A percentile compares a stretch with the other conserved stretches of the same genome.
These are phyloP conservation scores for Friedmanniomyces simplex DNA, from an alignment of 495 filamentous ascomycete species.

Conservation along the genomic window DNA sequence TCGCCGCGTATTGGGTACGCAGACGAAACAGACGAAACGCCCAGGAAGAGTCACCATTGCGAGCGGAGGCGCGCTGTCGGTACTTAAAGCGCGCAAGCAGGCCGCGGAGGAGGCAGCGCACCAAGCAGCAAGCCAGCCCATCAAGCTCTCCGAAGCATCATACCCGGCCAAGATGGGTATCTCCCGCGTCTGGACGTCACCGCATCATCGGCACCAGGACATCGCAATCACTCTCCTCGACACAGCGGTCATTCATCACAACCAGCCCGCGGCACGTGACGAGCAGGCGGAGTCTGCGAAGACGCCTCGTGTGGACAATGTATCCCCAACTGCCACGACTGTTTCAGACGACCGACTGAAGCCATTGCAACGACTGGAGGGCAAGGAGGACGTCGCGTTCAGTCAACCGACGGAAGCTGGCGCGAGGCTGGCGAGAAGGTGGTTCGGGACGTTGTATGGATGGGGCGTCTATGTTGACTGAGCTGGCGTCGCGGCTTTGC, in stretches of 20 bases:
- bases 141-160: conserved; percentile 26
- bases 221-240: conserved; percentile 54
- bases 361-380: conserved; percentile 29
- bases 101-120: conserved; percentile 6
- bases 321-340: no score
- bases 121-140: conserved; percentile 32
- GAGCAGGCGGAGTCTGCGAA: neutral
- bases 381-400: conserved; percentile 56
- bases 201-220: conserved; percentile 46
- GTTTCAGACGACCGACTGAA: no score
- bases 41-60: conserved; percentile 15
- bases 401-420: conserved; percentile 70
- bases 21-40: conserved; percentile 10
- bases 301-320: neutral
- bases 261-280: conserved; percentile 21
- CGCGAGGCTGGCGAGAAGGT: conserved; percentile 48
- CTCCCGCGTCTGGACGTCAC: conserved; percentile 64
- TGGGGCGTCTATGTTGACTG: conserved; percentile 35
- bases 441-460: conserved; percentile 41
- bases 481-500: no score
- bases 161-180: conserved; percentile 52
- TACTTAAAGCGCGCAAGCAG: conserved; percentile 11
- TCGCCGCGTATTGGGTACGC: conserved; percentile 36
- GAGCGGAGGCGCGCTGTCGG: conserved; percentile 2
- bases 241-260: conserved; percentile 50